Evolutionary conservation across 805 yeast species (phyloP).

Genomic region (Myxozyma sirexii): DNA sequence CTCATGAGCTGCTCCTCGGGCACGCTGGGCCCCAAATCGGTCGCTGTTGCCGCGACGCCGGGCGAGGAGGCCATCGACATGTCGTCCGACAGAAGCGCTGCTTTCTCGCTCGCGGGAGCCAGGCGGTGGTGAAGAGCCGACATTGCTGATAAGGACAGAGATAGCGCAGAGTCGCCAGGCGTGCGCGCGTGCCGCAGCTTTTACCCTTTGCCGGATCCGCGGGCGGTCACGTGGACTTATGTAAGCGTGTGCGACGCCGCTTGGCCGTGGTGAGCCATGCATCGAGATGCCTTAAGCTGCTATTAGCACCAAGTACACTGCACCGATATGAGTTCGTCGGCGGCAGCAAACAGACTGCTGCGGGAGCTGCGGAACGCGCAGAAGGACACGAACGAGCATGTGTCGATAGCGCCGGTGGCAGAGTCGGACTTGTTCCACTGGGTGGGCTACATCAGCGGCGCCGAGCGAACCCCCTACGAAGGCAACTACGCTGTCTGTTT

Average conservation of each 20-base stretch:
- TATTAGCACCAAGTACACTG: too few species aligned
- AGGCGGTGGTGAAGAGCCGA: constrained; percentile 11
- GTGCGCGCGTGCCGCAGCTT: background rate
- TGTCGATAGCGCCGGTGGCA: constrained; percentile 21
- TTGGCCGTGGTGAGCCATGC: too few species aligned
- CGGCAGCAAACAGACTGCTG: constrained; percentile 26
- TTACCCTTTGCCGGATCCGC: too few species aligned
- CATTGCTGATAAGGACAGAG: constrained; percentile 4
- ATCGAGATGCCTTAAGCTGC: too few species aligned
- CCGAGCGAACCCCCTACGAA: constrained; percentile 16
- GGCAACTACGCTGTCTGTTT: constrained; percentile 4
- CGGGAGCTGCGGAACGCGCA: constrained; percentile 15
- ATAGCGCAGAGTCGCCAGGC: background rate
- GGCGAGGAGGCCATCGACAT: background rate
- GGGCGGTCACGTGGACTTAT: too few species aligned
- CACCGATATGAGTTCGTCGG: background rate
- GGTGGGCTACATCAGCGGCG: constrained; percentile 25
- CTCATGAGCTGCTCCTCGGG: constrained; percentile 19
- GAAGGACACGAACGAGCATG: background rate
- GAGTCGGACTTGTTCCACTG: constrained; percentile 30
- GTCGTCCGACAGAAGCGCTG: constrained; percentile 1
- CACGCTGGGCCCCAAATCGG: constrained; percentile 2
- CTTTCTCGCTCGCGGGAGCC: background rate
- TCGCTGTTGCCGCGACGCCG: background rate
- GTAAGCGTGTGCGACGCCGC: too few species aligned